phyloP scores from a whole-genome alignment of 345 rosid species.

The Gossypium australe region DNA sequence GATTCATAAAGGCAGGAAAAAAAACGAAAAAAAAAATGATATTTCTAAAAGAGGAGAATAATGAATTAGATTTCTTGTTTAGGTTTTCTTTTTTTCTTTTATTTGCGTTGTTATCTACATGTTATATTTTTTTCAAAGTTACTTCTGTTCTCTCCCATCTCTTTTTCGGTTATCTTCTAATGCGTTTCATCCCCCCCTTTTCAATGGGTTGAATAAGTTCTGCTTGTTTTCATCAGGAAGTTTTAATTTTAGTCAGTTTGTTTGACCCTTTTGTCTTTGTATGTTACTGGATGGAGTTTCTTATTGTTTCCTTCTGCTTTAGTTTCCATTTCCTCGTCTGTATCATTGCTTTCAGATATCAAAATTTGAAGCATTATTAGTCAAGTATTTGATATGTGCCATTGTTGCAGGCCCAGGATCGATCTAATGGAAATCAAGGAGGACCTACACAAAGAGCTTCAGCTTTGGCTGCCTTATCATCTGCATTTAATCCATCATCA shows the following conservation, averaged over 20 bases:
- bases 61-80: not conserved
- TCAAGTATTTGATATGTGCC: not conserved
- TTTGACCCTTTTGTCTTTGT: not conserved
- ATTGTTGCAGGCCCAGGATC: constrained; percentile 35
- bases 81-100: not conserved
- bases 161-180: not conserved
- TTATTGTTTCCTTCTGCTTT: not conserved
- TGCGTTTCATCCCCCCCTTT: not conserved
- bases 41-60: too few relatives aligned
- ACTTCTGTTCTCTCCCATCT: not conserved
- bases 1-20: too few relatives aligned
- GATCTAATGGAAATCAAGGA: constrained; percentile 69
- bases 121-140: not conserved
- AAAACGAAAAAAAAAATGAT: too few relatives aligned
- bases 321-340: not conserved
- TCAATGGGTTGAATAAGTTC: not conserved
- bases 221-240: not conserved
- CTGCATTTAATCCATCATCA: constrained; percentile 71
- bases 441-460: constrained; percentile 97
- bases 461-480: constrained; percentile 89
- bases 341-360: not conserved
- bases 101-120: not conserved
- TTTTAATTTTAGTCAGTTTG: not conserved
- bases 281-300: not conserved
- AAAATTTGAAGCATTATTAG: not conserved